Base-by-base conservation (phyloP, 139 green algal species). In the Tetradesmus obliquus region DNA sequence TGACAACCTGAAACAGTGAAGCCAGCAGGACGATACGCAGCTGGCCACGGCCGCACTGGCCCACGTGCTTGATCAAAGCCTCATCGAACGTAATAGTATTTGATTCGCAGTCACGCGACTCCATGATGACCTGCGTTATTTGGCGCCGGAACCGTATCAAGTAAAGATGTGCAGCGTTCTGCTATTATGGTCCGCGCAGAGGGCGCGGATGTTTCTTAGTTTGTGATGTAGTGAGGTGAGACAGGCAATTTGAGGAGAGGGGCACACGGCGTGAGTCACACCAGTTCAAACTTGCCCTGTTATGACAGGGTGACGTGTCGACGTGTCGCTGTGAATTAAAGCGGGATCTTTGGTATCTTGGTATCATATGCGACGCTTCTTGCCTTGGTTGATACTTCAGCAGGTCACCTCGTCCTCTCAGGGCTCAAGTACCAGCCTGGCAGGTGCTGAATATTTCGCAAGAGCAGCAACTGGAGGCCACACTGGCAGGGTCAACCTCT, bases 1-100 rank as follows among this genome's bases (percentile, higher is more conserved):
- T 82, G 8, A n/a, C 24, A 5, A 82, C 9, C 24, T 53, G 24
- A 6, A 82, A 55, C 7, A 53, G 24, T 17, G 76, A 82, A 4
- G 76, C 24, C 76, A 82, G 76, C n/a, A 53, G 24, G 22, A 82
- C 76, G n/a, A 82, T 10, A 53, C 76, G 24, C 2, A 51, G 76
- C 76, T 82, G 76, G n/a, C 76, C 76, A 9, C 76, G 76, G 24
- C 76, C 76, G 10, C n/a, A 82, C 76, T 82, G 24, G 76, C 76
- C 76, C n/a, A 82, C 76, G 22, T 82, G 76, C 24, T 53, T 51
- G 24, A 53, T 82, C 6, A 82, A n/a, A 6, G 76, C n/a, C 76
- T 82, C 76, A 82, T 82, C 76, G 54, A 82, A 82, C 1, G 58
- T 88, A 3, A 88, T 6, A 2, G 24, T 55, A 22, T 57, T 55